Conservation (phyloP, 164 flowering plant species). For the Berberis vulgaris region DNA sequence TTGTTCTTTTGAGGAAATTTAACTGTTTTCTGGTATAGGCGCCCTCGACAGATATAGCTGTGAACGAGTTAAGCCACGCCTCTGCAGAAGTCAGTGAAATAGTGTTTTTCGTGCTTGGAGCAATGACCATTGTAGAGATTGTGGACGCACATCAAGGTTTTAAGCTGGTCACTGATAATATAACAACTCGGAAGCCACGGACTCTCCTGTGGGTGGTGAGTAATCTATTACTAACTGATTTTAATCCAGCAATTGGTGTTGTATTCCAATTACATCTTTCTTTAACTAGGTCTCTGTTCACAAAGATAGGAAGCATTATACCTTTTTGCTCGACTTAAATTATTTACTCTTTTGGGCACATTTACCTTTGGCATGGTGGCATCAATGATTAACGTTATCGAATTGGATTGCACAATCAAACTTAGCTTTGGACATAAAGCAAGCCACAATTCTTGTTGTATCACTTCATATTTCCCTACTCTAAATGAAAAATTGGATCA, state of each 20-base stretch:
- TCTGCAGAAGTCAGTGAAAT: constrained; percentile 96
- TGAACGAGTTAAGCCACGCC: constrained; percentile 71
- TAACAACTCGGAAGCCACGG: constrained; percentile 86
- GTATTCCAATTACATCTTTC: no score
- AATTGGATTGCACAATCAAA: background rate
- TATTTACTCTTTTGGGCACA: background rate
- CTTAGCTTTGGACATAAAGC: background rate
- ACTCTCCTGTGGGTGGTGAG: constrained; percentile 98
- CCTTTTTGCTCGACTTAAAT: background rate
- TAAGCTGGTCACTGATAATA: constrained; percentile 91
- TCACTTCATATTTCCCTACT: no score
- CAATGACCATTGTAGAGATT: constrained; percentile 98
- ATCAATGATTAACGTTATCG: background rate
- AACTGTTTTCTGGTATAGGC: constrained; percentile 43
- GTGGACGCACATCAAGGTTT: constrained; percentile 99
- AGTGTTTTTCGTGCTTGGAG: constrained; percentile 97
- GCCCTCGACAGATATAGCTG: constrained; percentile 89
- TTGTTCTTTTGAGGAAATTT: background rate
- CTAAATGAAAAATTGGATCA: no score
- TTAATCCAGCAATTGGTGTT: no score
- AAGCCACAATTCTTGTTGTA: background rate
- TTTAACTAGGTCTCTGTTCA: no score
- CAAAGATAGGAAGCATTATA: background rate
- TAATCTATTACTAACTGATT: constrained; percentile 5
- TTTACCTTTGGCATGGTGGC: background rate